Evolutionary conservation across 164 flowering plant genomes (phyloP), one percentile per base, ranked within the genome.

Genomic region (Kalanchoe fedtschenkoi): DNA sequence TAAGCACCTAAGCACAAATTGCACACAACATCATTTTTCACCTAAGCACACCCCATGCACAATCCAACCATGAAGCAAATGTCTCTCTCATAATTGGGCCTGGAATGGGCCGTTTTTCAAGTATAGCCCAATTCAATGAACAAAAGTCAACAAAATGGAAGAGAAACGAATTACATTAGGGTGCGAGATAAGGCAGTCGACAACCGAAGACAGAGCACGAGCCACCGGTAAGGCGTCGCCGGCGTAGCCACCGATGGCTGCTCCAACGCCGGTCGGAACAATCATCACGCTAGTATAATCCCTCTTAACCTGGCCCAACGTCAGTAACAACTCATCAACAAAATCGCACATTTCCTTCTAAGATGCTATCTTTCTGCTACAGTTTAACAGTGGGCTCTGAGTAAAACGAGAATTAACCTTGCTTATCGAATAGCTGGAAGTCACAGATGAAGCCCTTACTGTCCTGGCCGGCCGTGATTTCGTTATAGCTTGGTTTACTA

Each of bases 201-300:
- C 97, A 58, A 90, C 86, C 43, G 95, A 76, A 62, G 97, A 66
- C 63, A 90, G 79, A 29, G 97, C 75, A 15, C 95, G 86, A 65
- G 90, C 95, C 17, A 84, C 95, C 0, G 97, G 97, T 59, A 87
- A 65, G 68, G 95, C 90, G 60, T 87, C 97, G 13, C 95, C 97
- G 16, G 97, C 97, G 63, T 54, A 90, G n/a, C 97, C 97, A 4
- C 97, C 97, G 65, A 90, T 90, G 60, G 92, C 68, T 6, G 97
- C 95, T 6, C 95, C 97, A 0, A 90, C 77, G 1, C 97, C 97
- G 0, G 95, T 90, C 5, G 97, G 97, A 24, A 90, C 86, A 63
- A 90, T 84, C 90, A 84, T 74, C 72, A 87, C 97, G 71, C 88
- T 79, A 46, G 95, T 84, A 74, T 90, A 90, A 16, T 83, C 80